Conservation (phyloP, 805 yeast species). For the Yarrowia yakushimensis region DNA sequence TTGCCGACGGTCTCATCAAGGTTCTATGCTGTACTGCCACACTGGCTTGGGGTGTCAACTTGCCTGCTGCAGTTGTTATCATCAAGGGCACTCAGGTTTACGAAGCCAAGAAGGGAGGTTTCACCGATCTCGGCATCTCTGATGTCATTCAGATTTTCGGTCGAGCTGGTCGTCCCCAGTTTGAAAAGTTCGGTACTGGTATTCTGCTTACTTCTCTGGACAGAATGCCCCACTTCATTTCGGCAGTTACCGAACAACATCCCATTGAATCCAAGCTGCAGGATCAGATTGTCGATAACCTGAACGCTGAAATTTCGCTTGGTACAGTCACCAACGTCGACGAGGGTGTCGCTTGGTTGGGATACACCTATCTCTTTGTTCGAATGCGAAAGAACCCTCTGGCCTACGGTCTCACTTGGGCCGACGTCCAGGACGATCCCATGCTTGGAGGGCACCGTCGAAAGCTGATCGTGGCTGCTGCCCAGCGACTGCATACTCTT, state of each 20-base stretch:
- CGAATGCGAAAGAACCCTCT: constrained; percentile 94
- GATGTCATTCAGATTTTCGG: constrained; percentile 98
- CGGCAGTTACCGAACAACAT: constrained; percentile 86
- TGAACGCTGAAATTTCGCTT: constrained; percentile 92
- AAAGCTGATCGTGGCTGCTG: constrained; percentile 73
- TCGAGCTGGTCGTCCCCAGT: constrained; percentile 99
- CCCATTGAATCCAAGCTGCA: constrained; percentile 87
- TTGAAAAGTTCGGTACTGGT: constrained; percentile 89
- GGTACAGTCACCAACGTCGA: constrained; percentile 94
- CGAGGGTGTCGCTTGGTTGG: constrained; percentile 97
- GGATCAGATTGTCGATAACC: constrained; percentile 78
- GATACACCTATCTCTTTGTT: constrained; percentile 90
- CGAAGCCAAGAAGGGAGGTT: constrained; percentile 93
- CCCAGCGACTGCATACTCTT: constrained; percentile 72
- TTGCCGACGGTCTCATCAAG: constrained; percentile 76
- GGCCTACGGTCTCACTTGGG: constrained; percentile 87
- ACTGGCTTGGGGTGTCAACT: constrained; percentile 98
- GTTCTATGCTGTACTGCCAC: constrained; percentile 96
- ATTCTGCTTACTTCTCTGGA: constrained; percentile 81
- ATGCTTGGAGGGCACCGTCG: constrained; percentile 68
- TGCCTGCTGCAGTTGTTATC: constrained; percentile 97
- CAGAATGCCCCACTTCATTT: constrained; percentile 79
- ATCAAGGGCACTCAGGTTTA: constrained; percentile 96
- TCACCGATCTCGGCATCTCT: constrained; percentile 86
- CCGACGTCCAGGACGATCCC: constrained; percentile 79